Conservation (phyloP, 345 rosid genomes). For the Kernera saxatilis region DNA sequence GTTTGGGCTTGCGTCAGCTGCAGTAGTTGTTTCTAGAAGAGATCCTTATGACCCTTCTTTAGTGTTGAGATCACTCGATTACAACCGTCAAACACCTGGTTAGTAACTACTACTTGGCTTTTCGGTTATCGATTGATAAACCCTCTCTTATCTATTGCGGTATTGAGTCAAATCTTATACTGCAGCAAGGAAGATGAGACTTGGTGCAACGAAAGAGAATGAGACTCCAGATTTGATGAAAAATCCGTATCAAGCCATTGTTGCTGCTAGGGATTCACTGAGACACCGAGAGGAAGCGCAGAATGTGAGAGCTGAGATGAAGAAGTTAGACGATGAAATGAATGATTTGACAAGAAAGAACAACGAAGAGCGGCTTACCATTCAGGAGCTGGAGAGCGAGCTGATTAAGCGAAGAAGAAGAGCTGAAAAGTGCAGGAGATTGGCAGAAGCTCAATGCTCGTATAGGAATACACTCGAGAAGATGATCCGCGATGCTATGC, state of each 20-base stretch:
- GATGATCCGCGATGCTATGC: conserved; percentile 99
- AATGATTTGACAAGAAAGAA: conserved; percentile 51
- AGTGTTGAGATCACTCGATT: conserved; percentile 52
- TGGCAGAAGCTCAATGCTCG: conserved; percentile 93
- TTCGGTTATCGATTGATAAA: not conserved
- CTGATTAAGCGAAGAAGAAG: conserved; percentile 77
- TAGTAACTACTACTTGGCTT: conserved; percentile 17
- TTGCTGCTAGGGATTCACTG: conserved; percentile 72
- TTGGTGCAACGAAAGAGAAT: conserved; percentile 57
- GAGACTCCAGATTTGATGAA: conserved; percentile 50
- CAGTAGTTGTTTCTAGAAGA: conserved; percentile 57
- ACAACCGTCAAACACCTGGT: conserved; percentile 65
- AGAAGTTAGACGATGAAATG: conserved; percentile 58
- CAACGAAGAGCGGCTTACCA: conserved; percentile 54
- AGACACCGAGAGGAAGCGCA: conserved; percentile 68
- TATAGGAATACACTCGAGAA: conserved; percentile 77
- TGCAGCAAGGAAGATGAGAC: conserved; percentile 50
- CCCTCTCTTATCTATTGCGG: not conserved
- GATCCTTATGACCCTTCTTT: conserved; percentile 50
- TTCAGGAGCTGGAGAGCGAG: conserved; percentile 73
- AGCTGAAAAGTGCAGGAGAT: conserved; percentile 87
- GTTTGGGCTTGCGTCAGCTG: conserved; percentile 82
- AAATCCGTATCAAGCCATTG: conserved; percentile 80
- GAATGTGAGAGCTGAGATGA: conserved; percentile 54
- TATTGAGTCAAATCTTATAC: not conserved